Base-by-base conservation (phyloP, 345 rosid genomes). In the Corchorus olitorius region DNA sequence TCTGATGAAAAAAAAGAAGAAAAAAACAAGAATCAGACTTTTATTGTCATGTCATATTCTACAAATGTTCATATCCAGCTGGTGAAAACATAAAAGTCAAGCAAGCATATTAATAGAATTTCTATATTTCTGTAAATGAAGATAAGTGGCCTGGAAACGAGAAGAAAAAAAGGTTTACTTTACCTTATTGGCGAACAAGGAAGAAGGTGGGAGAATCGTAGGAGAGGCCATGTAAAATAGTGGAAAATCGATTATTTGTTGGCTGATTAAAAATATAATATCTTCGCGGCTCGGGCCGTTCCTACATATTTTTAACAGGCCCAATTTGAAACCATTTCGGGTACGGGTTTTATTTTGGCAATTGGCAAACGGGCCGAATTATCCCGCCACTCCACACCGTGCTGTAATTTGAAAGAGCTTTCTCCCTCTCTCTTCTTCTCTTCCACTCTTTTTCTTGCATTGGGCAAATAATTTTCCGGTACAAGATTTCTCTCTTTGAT, bases 331-430 rank as follows among this genome's bases (percentile, higher is more conserved):
- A 0, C 27, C 27, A 27, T 27, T 27, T 27, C 27, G 27, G 27
- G 27, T 27, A 67, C 56, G 72, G 58, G 59, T 69, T 68, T 37
- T 67, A 33, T 34, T 60, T 73, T 22, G 22, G 8, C 14, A 8
- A 60, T 73, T 22, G 22, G 8, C 14, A 8, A 60, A 27, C 76
- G 43, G 67, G 55, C 2, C 67, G 45, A 53, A 39, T 65, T 72
- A 52, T 81, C 84, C 84, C 84, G 84, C 84, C 84, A 78, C 33
- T 63, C 12, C 12, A 5, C 8, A 16, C 81, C 67, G 62, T 75
- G 71, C 77, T 52, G 65, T 1, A 15, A 60, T 81, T 77, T 73
- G 64, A 62, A 73, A 66, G 65, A 54, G 69, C 71, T 17, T 33
- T 3, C 27, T 27, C 27, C 61, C 53, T 5, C 53, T 39, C 59